Evolutionary conservation across 257 asterid genomes (phyloP).

Genomic region (Plantago ovata): DNA sequence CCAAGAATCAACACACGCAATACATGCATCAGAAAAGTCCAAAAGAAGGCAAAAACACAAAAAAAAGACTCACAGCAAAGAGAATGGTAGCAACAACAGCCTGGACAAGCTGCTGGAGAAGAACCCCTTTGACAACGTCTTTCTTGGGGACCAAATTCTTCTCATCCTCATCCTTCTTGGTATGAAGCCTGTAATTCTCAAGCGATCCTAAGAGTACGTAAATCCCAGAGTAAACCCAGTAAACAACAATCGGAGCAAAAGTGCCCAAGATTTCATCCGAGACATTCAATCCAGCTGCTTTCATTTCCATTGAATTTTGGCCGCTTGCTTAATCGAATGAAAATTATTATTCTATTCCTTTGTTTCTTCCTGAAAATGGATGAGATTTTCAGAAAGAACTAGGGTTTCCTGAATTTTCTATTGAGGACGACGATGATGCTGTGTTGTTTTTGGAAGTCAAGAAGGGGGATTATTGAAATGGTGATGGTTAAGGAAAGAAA

Average conservation of each 20-base stretch:
- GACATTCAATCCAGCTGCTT: slow-evolving; percentile 28
- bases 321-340: too few relatives aligned
- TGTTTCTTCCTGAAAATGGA: slow-evolving; percentile 4
- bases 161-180: slow-evolving; percentile 79
- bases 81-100: slow-evolving; percentile 75
- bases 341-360: neutral
- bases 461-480: too few relatives aligned
- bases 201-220: slow-evolving; percentile 61
- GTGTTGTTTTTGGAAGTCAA: too few relatives aligned
- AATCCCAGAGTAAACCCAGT: slow-evolving; percentile 88
- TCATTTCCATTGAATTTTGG: slow-evolving; percentile 25
- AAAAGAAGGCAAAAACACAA: too few relatives aligned
- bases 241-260: slow-evolving; percentile 59
- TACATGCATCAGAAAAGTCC: neutral
- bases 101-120: slow-evolving; percentile 89
- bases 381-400: too few relatives aligned
- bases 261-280: slow-evolving; percentile 90
- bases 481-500: too few relatives aligned
- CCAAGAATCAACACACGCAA: neutral
- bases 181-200: slow-evolving; percentile 71
- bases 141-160: slow-evolving; percentile 76
- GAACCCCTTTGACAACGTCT: slow-evolving; percentile 83
- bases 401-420: too few relatives aligned
- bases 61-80: slow-evolving; percentile 56
- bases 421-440: too few relatives aligned